phyloP scores from a whole-genome alignment of 2,329 filamentous ascomycete genomes.

The Ophiostoma tasmaniense region DNA sequence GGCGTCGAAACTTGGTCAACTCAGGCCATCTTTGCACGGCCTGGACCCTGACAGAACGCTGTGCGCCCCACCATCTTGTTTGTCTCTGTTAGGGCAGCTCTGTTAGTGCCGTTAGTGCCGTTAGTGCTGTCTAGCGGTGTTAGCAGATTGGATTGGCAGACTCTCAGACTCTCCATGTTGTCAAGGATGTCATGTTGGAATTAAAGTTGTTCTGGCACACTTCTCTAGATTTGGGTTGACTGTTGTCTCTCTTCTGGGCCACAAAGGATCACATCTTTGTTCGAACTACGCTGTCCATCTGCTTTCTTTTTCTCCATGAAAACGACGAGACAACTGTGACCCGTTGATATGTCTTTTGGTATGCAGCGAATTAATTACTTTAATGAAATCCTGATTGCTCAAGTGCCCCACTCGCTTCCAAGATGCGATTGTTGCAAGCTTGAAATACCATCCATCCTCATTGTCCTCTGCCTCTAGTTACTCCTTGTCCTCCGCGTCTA shows the following conservation, averaged over 20 bases:
- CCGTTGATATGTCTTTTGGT: not conserved
- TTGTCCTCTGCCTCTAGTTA: not conserved
- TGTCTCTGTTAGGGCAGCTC: not conserved
- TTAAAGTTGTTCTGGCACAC: too few relatives aligned
- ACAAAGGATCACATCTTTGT: not conserved
- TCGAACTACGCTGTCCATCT: not conserved
- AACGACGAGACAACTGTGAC: too few relatives aligned
- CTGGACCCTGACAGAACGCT: conserved; percentile 19
- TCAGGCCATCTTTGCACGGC: conserved; percentile 17
- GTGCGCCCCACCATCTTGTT: conserved; percentile 5
- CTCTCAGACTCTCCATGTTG: too few relatives aligned
- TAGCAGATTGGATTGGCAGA: not conserved
- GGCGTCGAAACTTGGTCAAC: conserved; percentile 18
- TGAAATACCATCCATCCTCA: not conserved
- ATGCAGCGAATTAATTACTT: too few relatives aligned
- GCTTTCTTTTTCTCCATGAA: too few relatives aligned
- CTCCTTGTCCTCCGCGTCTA: not conserved
- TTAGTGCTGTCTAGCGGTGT: not conserved
- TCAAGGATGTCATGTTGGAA: too few relatives aligned
- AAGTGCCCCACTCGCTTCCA: not conserved
- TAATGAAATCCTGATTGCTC: too few relatives aligned
- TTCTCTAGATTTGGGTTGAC: too few relatives aligned
- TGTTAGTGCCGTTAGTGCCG: not conserved
- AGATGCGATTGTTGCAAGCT: not conserved
- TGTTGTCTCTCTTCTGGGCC: too few relatives aligned